phyloP scores from a whole-genome alignment of 1,139 yeast genomes.

The Geotrichum aggregatum region DNA sequence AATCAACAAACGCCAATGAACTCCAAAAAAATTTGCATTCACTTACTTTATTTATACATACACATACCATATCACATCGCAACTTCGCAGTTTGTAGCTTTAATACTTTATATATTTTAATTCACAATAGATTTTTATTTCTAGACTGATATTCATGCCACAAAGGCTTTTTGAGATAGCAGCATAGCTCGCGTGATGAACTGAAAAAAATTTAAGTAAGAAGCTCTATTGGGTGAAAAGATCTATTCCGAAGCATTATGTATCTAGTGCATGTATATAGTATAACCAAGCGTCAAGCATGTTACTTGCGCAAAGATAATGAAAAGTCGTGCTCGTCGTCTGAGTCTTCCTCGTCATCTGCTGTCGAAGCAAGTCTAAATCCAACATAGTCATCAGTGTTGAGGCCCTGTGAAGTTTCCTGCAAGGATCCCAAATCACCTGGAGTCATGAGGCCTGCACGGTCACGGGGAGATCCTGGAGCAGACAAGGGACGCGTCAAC shows the following conservation, averaged over 20 bases:
- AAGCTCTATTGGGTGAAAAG: too few relatives aligned
- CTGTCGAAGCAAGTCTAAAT: slow-evolving; percentile 64
- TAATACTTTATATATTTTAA: background rate
- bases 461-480: slow-evolving; percentile 86
- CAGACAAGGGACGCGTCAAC: slow-evolving; percentile 89
- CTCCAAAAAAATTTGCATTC: background rate
- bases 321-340: slow-evolving; percentile 26
- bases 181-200: too few relatives aligned
- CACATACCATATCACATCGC: background rate
- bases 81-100: background rate
- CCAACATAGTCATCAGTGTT: slow-evolving; percentile 77
- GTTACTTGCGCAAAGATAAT: slow-evolving; percentile 18
- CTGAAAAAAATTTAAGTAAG: background rate
- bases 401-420: slow-evolving; percentile 71
- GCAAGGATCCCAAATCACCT: slow-evolving; percentile 94
- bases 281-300: background rate
- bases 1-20: too few relatives aligned
- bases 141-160: too few relatives aligned
- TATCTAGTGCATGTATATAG: background rate
- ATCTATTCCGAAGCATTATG: background rate
- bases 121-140: too few relatives aligned
- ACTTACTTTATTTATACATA: background rate
- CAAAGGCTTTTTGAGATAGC: too few relatives aligned
- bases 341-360: slow-evolving; percentile 41
- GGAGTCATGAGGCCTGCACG: slow-evolving; percentile 79